phyloP scores from a whole-genome alignment of 345 rosid species.

The Euphorbia tirucalli region DNA sequence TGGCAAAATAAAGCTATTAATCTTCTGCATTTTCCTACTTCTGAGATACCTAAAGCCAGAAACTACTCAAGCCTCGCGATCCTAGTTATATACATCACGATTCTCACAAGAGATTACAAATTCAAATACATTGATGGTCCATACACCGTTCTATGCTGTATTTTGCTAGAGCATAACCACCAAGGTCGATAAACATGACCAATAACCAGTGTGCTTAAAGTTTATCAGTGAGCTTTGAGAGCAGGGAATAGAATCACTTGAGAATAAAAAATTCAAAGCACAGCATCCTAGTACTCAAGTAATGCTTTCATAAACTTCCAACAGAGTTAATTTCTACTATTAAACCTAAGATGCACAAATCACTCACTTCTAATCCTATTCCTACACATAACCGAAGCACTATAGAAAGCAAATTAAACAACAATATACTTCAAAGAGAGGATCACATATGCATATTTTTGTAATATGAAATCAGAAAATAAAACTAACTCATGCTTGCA shows the following conservation, averaged over 20 bases:
- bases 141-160: not conserved
- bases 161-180: not conserved
- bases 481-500: constrained; percentile 66
- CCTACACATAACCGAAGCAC: not conserved
- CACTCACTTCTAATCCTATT: constrained; percentile 3
- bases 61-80: not conserved
- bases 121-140: not conserved
- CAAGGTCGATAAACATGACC: not conserved
- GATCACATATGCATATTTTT: not conserved
- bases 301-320: not conserved
- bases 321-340: not conserved
- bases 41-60: not conserved
- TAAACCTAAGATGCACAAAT: not conserved
- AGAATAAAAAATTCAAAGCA: no score
- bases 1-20: not conserved
- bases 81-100: not conserved
- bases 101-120: not conserved
- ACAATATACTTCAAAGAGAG: not conserved
- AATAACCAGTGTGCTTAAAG: not conserved
- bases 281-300: not conserved
- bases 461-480: not conserved
- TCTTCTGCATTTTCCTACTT: not conserved
- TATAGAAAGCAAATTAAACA: not conserved
- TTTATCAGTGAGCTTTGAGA: not conserved
- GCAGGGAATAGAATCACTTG: not conserved